These are phyloP conservation scores for Pugionium dolabratum DNA, from an alignment of 345 rosid species.

Conservation along the genomic window DNA sequence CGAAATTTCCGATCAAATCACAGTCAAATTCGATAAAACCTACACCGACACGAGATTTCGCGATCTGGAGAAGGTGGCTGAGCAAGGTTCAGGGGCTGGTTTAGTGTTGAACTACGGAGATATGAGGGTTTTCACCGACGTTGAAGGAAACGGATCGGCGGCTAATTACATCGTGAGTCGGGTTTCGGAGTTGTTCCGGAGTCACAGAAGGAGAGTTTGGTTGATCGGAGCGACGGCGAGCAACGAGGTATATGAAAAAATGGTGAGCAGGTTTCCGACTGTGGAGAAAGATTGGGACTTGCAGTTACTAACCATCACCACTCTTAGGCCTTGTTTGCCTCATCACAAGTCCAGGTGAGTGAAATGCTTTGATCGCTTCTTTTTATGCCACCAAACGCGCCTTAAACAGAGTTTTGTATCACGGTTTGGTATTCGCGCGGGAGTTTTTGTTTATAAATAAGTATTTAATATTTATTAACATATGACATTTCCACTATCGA, in stretches of 20 bases:
- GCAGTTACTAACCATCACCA: conserved; percentile 71
- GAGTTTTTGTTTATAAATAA: neutral
- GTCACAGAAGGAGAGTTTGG: conserved; percentile 53
- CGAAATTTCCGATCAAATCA: conserved; percentile 42
- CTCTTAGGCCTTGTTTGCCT: conserved; percentile 49
- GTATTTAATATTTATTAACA: neutral
- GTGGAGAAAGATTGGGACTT: conserved; percentile 81
- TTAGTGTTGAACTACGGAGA: conserved; percentile 66
- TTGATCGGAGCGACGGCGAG: conserved; percentile 63
- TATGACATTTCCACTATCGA: neutral
- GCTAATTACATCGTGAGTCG: conserved; percentile 47
- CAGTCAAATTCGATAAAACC: conserved; percentile 41
- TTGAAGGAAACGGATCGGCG: conserved; percentile 30
- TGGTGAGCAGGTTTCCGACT: conserved; percentile 52
- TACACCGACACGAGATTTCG: conserved; percentile 43
- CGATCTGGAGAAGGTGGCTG: conserved; percentile 47
- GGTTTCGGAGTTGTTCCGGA: conserved; percentile 51
- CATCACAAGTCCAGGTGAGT: conserved; percentile 72
- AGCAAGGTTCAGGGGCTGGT: conserved; percentile 51
- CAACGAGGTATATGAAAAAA: conserved; percentile 60
- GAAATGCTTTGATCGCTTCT: conserved; percentile 6
- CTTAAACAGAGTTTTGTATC: neutral
- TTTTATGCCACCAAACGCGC: neutral
- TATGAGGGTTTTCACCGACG: conserved; percentile 45
- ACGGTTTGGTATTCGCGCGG: conserved; percentile 12